Evolutionary conservation across 257 asterid species (phyloP), one percentile per base, ranked within the genome.

Genomic region (Forsythia suspensa): DNA sequence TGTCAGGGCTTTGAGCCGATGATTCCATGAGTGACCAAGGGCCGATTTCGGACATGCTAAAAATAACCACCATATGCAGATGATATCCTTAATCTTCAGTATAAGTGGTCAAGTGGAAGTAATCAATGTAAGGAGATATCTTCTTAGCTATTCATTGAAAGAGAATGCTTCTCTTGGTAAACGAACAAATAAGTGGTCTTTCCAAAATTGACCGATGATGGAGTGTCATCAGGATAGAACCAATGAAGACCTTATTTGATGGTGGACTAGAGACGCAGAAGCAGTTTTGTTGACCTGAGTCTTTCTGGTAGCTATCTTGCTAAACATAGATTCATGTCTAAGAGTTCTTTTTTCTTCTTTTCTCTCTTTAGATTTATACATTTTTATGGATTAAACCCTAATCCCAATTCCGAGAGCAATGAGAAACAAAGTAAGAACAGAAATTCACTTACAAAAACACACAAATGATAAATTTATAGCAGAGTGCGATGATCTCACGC

Each of bases 11-110:
- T 80, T 94, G 98, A 21, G 89, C 91, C 3, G 92, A 72, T 0
- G 90, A 12, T 73, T 94, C 98, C 97, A 92, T 91, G 71, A 94
- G 92, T 6, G 97, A 92, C 98, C 98, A 94, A 0, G 98, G 98
- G 10, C 98, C 98, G 46, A 94, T 90, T 9, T 92, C 98, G 1
- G 98, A 94, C 98, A 94, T 94, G 69, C 98, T 97, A 74, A 94
- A 94, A 37, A 97, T 83, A 67, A 94, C 98, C 6, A 94, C 98
- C 98, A 94, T 92, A 97, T 95, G 79, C 74, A 73, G 39, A 69
- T 8, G 42, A 37, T 76, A 59, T 21, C 24, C 12, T 37, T 48
- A 38, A 13, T 4, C 4, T 4, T 9, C n/a, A 13, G 57, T 48
- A 13, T 6, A 48, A 48, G 15, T 13, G 12, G 15, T 48, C 57